Percentiles rank a stretch among this genome's conserved stretches.
phyloP scores from a whole-genome alignment of 2,329 filamentous ascomycete species.

The Ceratocystis albifundus region DNA sequence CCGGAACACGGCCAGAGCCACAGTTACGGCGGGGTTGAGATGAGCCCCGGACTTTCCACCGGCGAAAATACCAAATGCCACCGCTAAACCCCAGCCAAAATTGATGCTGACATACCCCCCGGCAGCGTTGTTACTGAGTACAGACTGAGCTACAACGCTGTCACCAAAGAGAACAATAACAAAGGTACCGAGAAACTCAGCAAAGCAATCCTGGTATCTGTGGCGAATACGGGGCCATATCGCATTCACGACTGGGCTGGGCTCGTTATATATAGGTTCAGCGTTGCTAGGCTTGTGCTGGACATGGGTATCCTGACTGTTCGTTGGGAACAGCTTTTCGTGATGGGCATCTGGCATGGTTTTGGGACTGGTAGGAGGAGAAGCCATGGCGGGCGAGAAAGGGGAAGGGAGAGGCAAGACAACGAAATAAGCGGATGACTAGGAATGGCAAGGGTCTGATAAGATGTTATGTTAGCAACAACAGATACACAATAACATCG shows the following conservation, averaged over 20 bases:
- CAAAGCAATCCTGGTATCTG: constrained; percentile 46
- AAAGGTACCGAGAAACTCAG: constrained; percentile 58
- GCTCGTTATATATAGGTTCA: background rate
- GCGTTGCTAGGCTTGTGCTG: constrained; percentile 14
- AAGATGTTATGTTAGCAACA: background rate
- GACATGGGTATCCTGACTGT: background rate
- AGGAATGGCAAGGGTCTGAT: background rate
- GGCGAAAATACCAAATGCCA: constrained; percentile 60
- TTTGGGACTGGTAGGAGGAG: constrained; percentile 14
- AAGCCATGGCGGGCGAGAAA: background rate
- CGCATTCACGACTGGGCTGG: background rate
- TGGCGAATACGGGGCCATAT: constrained; percentile 44
- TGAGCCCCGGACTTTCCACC: constrained; percentile 54
- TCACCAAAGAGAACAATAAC: constrained; percentile 58
- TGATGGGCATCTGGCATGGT: background rate
- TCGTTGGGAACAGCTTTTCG: background rate
- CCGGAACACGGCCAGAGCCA: constrained; percentile 57
- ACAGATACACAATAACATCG: background rate
- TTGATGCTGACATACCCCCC: constrained; percentile 41
- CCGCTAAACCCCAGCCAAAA: constrained; percentile 46
- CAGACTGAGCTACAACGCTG: constrained; percentile 58
- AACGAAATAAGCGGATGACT: background rate
- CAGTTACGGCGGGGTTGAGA: constrained; percentile 59
- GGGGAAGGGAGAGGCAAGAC: background rate
- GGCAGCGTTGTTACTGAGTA: constrained; percentile 41